phyloP scores from a whole-genome alignment of 306 rosid genomes.

The Herpetospermum pedunculosum region DNA sequence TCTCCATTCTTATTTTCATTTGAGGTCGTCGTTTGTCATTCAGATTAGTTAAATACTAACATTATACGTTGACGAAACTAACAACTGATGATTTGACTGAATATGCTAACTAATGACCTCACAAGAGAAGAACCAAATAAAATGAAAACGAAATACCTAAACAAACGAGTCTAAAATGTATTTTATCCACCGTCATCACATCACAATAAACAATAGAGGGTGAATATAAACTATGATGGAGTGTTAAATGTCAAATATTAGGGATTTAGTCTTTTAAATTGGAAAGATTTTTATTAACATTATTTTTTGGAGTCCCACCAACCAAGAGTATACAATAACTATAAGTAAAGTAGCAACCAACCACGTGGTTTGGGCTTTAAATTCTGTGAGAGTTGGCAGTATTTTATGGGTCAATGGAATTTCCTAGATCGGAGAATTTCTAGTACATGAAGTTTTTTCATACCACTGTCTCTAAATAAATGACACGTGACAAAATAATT shows the following conservation, averaged over 20 bases:
- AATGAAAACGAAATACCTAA: not conserved
- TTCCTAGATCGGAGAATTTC: too few species aligned
- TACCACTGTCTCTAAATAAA: too few species aligned
- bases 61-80: too few species aligned
- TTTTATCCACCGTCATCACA: too few species aligned
- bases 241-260: not conserved
- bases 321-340: too few species aligned
- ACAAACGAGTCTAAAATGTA: too few species aligned
- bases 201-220: too few species aligned
- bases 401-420: slow-evolving; percentile 3
- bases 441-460: too few species aligned
- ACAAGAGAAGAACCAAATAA: not conserved
- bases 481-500: too few species aligned
- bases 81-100: not conserved
- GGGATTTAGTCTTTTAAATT: not conserved
- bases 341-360: not conserved
- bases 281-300: not conserved
- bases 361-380: not conserved
- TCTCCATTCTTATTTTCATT: too few species aligned
- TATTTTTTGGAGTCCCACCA: not conserved
- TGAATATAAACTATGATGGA: too few species aligned
- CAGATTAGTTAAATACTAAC: not conserved
- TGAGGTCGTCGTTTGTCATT: too few species aligned
- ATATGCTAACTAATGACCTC: not conserved
- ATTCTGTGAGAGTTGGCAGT: not conserved